Conservation (phyloP, 305 asterid genomes). For the Fraxinus baroniana region DNA sequence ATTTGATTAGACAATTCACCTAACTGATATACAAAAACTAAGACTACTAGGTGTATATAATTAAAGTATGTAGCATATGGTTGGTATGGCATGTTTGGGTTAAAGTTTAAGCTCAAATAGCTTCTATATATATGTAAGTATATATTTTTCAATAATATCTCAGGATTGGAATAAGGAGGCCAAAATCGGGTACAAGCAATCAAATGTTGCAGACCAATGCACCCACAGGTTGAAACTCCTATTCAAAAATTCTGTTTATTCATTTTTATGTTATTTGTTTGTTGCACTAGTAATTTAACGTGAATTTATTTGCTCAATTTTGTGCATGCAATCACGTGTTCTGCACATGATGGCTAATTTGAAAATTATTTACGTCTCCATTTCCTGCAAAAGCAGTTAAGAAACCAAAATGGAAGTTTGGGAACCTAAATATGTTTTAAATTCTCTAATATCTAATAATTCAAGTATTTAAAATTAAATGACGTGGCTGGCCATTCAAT, state of each 20-base stretch:
- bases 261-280: not conserved
- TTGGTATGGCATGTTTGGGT: not conserved
- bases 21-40: not conserved
- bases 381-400: not conserved
- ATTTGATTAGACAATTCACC: not conserved
- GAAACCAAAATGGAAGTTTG: not conserved
- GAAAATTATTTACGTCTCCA: not conserved
- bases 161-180: slow-evolving; percentile 76
- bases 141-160: not conserved
- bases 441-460: not conserved
- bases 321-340: not conserved
- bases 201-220: slow-evolving; percentile 79
- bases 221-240: slow-evolving; percentile 54
- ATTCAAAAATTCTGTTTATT: not conserved
- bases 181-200: slow-evolving; percentile 56
- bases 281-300: not conserved
- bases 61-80: not conserved
- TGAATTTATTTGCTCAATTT: not conserved
- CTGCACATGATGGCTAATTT: not conserved
- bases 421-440: not conserved
- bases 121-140: not conserved
- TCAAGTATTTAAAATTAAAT: not conserved
- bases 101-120: not conserved
- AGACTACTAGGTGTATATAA: not conserved
- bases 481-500: not conserved